phyloP scores from a whole-genome alignment of 345 rosid species.

The Ceriops tagal region DNA sequence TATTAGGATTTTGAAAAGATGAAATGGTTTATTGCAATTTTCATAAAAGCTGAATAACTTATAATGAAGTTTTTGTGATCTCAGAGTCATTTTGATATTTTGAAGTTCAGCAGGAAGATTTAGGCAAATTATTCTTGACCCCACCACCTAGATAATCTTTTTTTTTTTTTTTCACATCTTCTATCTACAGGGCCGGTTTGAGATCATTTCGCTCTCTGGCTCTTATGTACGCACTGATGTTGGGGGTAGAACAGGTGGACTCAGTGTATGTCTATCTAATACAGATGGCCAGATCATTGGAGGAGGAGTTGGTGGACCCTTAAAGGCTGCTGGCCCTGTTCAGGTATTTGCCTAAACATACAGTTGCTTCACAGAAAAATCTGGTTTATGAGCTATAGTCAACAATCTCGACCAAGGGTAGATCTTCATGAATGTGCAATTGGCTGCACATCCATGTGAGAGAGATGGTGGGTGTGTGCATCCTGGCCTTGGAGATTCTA shows the following conservation, averaged over 20 bases:
- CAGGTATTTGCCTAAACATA: constrained; percentile 47
- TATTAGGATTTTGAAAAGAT: no score
- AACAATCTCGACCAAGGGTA: not conserved
- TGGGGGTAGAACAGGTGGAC: constrained; percentile 83
- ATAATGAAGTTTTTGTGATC: not conserved
- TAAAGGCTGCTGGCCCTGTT: constrained; percentile 86
- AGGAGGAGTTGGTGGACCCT: constrained; percentile 86
- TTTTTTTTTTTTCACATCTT: not conserved
- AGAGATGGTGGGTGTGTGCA: not conserved
- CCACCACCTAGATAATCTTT: no score
- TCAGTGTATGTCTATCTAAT: constrained; percentile 72
- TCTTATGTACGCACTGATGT: constrained; percentile 66
- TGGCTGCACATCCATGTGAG: not conserved
- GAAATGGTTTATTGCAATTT: not conserved
- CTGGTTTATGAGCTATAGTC: not conserved
- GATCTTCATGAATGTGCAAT: not conserved
- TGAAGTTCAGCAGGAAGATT: not conserved
- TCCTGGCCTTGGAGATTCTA: not conserved
- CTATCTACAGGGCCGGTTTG: constrained; percentile 69
- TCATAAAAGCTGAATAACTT: not conserved
- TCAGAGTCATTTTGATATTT: not conserved
- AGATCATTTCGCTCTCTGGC: constrained; percentile 79
- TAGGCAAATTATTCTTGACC: no score
- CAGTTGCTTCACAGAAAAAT: not conserved
- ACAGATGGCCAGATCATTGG: constrained; percentile 78